phyloP scores from a whole-genome alignment of 495 filamentous ascomycete species.

The Aspergillus coremiiformis region DNA sequence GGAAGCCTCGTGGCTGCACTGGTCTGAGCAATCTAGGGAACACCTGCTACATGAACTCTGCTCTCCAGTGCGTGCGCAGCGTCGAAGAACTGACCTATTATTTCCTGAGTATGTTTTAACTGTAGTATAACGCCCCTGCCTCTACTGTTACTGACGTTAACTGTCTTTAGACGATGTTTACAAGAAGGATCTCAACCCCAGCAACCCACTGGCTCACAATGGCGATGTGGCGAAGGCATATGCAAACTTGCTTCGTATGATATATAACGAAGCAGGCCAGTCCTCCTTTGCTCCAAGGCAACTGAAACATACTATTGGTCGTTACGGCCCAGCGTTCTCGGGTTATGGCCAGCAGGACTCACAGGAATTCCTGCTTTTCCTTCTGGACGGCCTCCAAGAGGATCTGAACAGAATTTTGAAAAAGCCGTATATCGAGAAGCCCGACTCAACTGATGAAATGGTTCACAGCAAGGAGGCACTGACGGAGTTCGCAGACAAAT shows the following conservation, averaged over 20 bases:
- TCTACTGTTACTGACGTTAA: constrained; percentile 17
- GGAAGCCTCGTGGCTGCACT: constrained; percentile 61
- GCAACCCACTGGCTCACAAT: constrained; percentile 75
- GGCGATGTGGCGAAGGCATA: constrained; percentile 80
- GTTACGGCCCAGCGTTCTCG: constrained; percentile 74
- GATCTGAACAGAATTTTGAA: constrained; percentile 89
- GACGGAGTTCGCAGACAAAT: constrained; percentile 71
- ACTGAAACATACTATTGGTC: constrained; percentile 76
- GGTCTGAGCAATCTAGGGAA: constrained; percentile 89
- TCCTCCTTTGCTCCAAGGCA: constrained; percentile 61
- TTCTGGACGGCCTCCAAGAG: constrained; percentile 90
- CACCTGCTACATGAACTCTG: constrained; percentile 98
- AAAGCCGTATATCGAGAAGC: constrained; percentile 97
- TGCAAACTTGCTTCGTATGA: constrained; percentile 59
- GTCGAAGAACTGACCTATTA: constrained; percentile 88
- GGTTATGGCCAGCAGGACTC: constrained; percentile 96
- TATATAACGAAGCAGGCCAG: constrained; percentile 54
- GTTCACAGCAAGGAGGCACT: constrained; percentile 72
- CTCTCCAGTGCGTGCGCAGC: constrained; percentile 84
- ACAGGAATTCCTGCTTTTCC: constrained; percentile 94
- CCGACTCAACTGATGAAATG: constrained; percentile 96
- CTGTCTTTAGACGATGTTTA: constrained; percentile 51
- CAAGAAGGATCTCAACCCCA: constrained; percentile 69
- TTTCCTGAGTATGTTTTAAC: constrained; percentile 56
- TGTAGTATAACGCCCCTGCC: not conserved